Conservation (phyloP, 176 grass and related monocot genomes). For the Leersia perrieri region DNA sequence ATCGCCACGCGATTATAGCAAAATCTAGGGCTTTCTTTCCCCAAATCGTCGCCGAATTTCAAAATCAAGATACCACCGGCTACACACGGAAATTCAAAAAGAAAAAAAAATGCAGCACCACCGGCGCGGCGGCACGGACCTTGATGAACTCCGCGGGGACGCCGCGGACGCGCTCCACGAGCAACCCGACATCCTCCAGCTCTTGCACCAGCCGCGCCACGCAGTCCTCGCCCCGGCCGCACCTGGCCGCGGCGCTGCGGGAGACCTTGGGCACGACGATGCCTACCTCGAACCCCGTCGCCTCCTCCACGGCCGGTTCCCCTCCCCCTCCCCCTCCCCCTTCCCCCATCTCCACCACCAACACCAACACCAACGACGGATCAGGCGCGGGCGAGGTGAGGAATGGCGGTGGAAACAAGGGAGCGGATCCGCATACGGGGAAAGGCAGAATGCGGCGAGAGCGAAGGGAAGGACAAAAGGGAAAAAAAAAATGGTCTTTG, state of each 20-base stretch:
- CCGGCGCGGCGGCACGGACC: slow-evolving; percentile 20
- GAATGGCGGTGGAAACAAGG: slow-evolving; percentile 29
- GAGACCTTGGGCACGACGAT: slow-evolving; percentile 74
- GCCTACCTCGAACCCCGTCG: slow-evolving; percentile 66
- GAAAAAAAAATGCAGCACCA: not conserved
- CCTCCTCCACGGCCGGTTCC: slow-evolving; percentile 36
- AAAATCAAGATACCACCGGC: not conserved
- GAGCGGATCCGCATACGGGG: slow-evolving; percentile 38
- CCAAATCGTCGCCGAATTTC: not conserved
- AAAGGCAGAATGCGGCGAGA: slow-evolving; percentile 14
- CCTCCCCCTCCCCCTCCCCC: not conserved
- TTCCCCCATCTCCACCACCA: slow-evolving; percentile 27
- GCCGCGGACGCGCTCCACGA: slow-evolving; percentile 72
- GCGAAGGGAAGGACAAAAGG: slow-evolving; percentile 5
- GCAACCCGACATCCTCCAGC: slow-evolving; percentile 60
- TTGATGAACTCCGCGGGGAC: slow-evolving; percentile 88
- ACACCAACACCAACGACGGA: no score
- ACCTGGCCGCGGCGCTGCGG: slow-evolving; percentile 15
- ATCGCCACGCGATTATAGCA: not conserved
- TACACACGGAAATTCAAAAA: not conserved
- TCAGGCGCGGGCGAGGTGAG: slow-evolving; percentile 6
- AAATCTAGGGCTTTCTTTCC: not conserved
- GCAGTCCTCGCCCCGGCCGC: slow-evolving; percentile 33
- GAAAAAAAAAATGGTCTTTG: not conserved
- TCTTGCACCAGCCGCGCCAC: slow-evolving; percentile 59